Conservation (phyloP, 768 basidiomycete genomes). For the Albatrellus ellisii region DNA sequence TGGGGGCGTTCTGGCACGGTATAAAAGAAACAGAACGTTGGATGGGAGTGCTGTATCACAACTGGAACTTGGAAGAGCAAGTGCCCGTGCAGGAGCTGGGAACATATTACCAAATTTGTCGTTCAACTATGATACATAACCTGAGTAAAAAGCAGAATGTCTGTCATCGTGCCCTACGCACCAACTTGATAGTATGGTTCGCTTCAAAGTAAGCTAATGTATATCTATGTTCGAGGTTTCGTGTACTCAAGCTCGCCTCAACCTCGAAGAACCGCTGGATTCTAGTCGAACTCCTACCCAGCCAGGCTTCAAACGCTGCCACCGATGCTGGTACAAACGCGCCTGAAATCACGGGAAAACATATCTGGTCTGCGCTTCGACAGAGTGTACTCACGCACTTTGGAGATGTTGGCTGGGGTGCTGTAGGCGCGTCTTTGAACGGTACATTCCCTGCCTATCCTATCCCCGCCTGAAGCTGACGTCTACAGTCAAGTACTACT, state of each 20-base stretch:
- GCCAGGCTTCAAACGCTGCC: too few species aligned
- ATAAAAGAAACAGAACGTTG: too few species aligned
- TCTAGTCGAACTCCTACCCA: slow-evolving; percentile 70
- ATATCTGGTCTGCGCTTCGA: slow-evolving; percentile 55
- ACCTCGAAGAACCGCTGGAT: slow-evolving; percentile 68
- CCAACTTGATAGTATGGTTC: slow-evolving; percentile 37
- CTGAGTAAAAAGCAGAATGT: too few species aligned
- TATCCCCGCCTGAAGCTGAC: not conserved
- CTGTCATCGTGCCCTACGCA: too few species aligned
- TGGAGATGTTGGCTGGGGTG: slow-evolving; percentile 81
- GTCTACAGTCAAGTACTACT: slow-evolving; percentile 72
- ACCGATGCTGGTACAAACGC: too few species aligned
- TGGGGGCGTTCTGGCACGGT: slow-evolving; percentile 14
- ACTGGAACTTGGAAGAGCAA: too few species aligned
- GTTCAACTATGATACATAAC: too few species aligned
- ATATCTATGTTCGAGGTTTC: too few species aligned
- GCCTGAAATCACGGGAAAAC: slow-evolving; percentile 39
- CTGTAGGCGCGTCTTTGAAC: slow-evolving; percentile 55
- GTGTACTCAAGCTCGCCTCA: not conserved
- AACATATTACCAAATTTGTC: too few species aligned
- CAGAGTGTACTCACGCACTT: slow-evolving; percentile 61
- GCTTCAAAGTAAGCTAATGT: slow-evolving; percentile 42
- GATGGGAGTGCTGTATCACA: too few species aligned
- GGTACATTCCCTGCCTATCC: slow-evolving; percentile 28
- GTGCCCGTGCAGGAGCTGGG: too few species aligned